These are phyloP conservation scores for Yamadazyma triangularis DNA, from an alignment of 1,139 yeast genomes.

Conservation along the genomic window DNA sequence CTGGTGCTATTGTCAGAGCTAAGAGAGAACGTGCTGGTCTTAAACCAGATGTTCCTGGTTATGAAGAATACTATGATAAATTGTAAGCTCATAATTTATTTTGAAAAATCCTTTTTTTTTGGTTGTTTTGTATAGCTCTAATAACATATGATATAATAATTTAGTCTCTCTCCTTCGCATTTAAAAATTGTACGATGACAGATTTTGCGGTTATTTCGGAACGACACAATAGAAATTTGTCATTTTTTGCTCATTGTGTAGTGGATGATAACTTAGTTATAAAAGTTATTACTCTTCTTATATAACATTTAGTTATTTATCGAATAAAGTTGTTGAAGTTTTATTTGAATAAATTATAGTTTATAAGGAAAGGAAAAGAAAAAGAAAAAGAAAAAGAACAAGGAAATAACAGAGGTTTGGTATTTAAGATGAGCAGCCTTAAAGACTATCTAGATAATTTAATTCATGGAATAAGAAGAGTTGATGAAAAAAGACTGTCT, in stretches of 20 bases:
- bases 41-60: constrained; percentile 97
- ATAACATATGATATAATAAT: constrained; percentile 1
- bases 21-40: constrained; percentile 97
- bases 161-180: not conserved
- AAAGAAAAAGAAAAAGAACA: not conserved
- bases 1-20: constrained; percentile 86
- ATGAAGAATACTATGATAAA: constrained; percentile 99
- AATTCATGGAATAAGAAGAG: not conserved
- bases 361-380: not conserved
- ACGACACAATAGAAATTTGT: not conserved
- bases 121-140: constrained; percentile 10
- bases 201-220: not conserved
- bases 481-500: not conserved
- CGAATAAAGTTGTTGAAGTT: no score
- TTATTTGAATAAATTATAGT: not conserved
- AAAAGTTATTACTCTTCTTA: no score
- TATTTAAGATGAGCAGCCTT: not conserved
- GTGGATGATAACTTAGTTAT: no score
- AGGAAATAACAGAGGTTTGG: no score
- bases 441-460: not conserved
- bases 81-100: constrained; percentile 51
- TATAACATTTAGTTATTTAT: no score
- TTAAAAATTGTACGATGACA: not conserved
- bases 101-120: constrained; percentile 5
- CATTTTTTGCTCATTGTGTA: no score